Base-by-base conservation (phyloP, 2,329 filamentous ascomycete species). In the Beauveria sp. region DNA sequence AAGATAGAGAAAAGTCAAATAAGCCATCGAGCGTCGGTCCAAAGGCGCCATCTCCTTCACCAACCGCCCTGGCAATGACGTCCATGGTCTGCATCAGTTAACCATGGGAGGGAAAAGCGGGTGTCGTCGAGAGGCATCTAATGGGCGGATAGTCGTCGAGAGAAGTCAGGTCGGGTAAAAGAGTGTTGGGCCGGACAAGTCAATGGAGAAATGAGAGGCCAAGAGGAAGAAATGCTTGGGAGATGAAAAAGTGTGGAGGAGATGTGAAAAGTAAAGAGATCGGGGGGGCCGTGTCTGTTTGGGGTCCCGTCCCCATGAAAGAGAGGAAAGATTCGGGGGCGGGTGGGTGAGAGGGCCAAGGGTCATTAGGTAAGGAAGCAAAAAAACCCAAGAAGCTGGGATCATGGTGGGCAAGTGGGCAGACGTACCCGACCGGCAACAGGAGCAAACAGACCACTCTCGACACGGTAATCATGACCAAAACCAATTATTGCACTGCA, bases 1-100 rank as follows among this genome's bases (percentile, higher is more conserved):
- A 62, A 22, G 46, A 40, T 9, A 62, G 28, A 14, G 60, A 58
- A 40, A 62, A 58, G 60, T 62, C 60, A 18, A 62, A 62, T 26
- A 62, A 20, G 45, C 60, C 60, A 16, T 56, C 38, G 28, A 57
- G 38, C 28, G 50, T 22, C 16, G 60, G 60, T 20, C 60, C 60
- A 43, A 62, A 58, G 16, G 53, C 46, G 48, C 28, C 60, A 40
- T 62, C 60, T 6, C 53, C 60, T 10, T 61, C 50, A 14, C 31
- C 42, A 43, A 43, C 28, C 42, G 50, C 42, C 43, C 59, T 20
- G 42, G 50, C 50, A n/a, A 60, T 46, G 40, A 61, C 24, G 43
- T 61, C 43, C 59, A 61, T 61, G 20, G 12, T 49, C 28, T 40
- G 26, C 48, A 51, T 59, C 56, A 50, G 18, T 59, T 28, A 22